Percentiles rank a stretch among this genome's conserved stretches.
Evolutionary conservation across 192 early-diverging fungal species (phyloP).

Genomic region (Coemansia sp.): DNA sequence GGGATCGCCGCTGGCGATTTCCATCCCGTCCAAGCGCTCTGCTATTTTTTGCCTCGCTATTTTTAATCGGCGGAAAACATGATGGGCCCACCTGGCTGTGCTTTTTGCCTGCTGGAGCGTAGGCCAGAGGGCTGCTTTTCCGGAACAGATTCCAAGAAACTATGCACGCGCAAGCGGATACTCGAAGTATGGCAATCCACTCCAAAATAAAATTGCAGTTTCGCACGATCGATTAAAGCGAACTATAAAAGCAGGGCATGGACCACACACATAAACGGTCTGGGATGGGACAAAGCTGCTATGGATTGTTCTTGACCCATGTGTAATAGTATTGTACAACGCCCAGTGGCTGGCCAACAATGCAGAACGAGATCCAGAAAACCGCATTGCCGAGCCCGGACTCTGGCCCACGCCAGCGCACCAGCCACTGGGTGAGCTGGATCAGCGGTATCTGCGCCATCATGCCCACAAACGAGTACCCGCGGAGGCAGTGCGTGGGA

Average conservation of each 20-base stretch:
- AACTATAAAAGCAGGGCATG: constrained; percentile 1
- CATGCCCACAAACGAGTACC: constrained; percentile 82
- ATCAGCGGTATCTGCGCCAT: constrained; percentile 76
- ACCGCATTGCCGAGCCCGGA: constrained; percentile 71
- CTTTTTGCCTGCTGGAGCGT: no score
- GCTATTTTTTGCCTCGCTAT: neutral
- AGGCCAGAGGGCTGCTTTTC: neutral
- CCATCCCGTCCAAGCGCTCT: constrained; percentile 3
- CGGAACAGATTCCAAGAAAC: neutral
- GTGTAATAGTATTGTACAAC: constrained; percentile 73
- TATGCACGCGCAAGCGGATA: no score
- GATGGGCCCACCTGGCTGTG: no score
- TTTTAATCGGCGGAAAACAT: no score
- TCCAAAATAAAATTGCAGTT: no score
- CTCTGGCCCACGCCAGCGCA: constrained; percentile 66
- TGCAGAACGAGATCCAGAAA: constrained; percentile 80
- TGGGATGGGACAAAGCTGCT: constrained; percentile 4
- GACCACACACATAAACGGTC: neutral
- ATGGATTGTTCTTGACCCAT: constrained; percentile 56
- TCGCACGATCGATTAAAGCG: neutral
- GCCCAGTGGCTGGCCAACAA: constrained; percentile 74
- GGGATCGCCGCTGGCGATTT: constrained; percentile 4
- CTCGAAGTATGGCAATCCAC: no score
- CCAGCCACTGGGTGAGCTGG: constrained; percentile 63
- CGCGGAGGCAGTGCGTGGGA: constrained; percentile 74